phyloP scores from a whole-genome alignment of 805 yeast genomes.

The Nakazawaea siamensis region DNA sequence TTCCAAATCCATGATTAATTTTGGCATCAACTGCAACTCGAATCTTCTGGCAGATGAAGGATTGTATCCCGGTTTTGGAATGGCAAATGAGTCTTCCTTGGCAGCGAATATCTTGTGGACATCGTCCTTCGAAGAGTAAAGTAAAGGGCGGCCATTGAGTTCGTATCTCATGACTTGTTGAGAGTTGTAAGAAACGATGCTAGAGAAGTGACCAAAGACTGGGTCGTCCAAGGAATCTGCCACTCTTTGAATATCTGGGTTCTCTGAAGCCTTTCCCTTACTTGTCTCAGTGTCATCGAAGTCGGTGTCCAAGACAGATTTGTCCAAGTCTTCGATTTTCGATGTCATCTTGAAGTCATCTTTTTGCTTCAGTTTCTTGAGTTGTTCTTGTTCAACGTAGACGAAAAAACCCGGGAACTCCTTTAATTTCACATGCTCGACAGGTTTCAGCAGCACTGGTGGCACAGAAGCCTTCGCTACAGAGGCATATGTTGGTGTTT shows the following conservation, averaged over 20 bases:
- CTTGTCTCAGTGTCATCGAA: constrained; percentile 25
- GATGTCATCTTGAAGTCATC: constrained; percentile 18
- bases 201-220: constrained; percentile 72
- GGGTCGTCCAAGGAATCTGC: constrained; percentile 61
- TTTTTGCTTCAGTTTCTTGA: constrained; percentile 42
- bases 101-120: constrained; percentile 34
- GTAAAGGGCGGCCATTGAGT: constrained; percentile 66
- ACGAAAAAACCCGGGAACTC: constrained; percentile 58
- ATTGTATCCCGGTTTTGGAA: constrained; percentile 56
- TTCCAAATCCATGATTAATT: constrained; percentile 78
- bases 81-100: constrained; percentile 19
- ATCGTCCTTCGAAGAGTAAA: constrained; percentile 59
- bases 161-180: constrained; percentile 83
- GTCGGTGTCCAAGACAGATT: constrained; percentile 34
- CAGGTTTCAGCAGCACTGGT: constrained; percentile 11
- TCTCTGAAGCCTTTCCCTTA: constrained; percentile 19
- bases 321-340: constrained; percentile 40
- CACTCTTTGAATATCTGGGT: constrained; percentile 38
- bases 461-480: constrained; percentile 15
- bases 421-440: constrained; percentile 26
- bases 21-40: constrained; percentile 93
- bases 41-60: constrained; percentile 56
- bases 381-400: constrained; percentile 64
- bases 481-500: constrained; percentile 17
- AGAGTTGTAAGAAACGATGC: constrained; percentile 72